Percentiles rank a stretch among this genome's conserved stretches.
Evolutionary conservation across 306 rosid genomes (phyloP).

Genomic region (Rosa persica): DNA sequence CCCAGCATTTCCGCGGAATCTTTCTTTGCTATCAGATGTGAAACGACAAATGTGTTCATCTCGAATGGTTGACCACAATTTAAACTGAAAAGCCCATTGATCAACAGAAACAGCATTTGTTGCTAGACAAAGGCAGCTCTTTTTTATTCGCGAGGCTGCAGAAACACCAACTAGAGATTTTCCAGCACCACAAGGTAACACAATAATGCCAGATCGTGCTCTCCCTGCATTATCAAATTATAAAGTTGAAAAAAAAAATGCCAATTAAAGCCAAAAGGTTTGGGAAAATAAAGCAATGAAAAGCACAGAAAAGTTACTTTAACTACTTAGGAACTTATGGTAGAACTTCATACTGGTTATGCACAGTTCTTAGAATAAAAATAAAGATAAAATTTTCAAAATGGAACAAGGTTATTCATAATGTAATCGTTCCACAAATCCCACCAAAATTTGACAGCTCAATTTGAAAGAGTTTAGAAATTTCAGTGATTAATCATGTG

Average conservation of each 20-base stretch:
- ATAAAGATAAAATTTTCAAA: neutral
- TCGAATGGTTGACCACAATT: conserved; percentile 92
- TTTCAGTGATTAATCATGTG: neutral
- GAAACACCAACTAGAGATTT: conserved; percentile 98
- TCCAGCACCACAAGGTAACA: conserved; percentile 97
- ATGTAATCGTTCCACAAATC: neutral
- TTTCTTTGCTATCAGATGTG: conserved; percentile 95
- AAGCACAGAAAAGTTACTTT: neutral
- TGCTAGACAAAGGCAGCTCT: conserved; percentile 97
- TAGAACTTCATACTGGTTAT: neutral
- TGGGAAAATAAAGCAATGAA: neutral
- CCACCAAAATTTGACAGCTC: neutral
- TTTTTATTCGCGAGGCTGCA: conserved; percentile 88
- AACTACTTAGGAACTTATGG: neutral
- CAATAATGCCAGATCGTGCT: conserved; percentile 98
- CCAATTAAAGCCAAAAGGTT: neutral
- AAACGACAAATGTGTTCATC: conserved; percentile 96
- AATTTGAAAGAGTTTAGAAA: neutral
- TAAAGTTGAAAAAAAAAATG: conserved; percentile 3
- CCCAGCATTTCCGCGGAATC: conserved; percentile 93
- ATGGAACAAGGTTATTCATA: neutral
- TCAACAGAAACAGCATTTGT: conserved; percentile 98
- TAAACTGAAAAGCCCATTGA: conserved; percentile 99
- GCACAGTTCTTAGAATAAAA: neutral
- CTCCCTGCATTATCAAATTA: conserved; percentile 55